Evolutionary conservation across 805 yeast species (phyloP).

Genomic region (Candida tallmaniae): DNA sequence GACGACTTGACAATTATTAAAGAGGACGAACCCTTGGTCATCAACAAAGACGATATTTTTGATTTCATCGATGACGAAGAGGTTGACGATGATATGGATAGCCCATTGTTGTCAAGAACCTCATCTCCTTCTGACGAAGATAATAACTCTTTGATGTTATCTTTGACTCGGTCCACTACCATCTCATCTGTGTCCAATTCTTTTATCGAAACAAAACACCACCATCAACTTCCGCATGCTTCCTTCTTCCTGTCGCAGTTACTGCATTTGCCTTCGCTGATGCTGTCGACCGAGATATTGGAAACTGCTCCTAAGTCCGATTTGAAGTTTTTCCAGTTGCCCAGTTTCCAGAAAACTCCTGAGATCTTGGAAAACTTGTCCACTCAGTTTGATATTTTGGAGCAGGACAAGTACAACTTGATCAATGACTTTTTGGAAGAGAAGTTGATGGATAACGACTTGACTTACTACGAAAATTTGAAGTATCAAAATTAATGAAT

Average conservation of each 20-base stretch:
- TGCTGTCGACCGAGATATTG: background rate
- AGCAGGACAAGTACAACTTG: slow-evolving; percentile 36
- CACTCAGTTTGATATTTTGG: slow-evolving; percentile 11
- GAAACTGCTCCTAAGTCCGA: slow-evolving; percentile 2
- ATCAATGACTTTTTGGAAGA: slow-evolving; percentile 39
- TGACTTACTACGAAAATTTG: slow-evolving; percentile 27
- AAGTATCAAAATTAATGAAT: slow-evolving; percentile 11
- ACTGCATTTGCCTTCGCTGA: background rate
- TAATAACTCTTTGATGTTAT: slow-evolving; percentile 32
- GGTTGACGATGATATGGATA: slow-evolving; percentile 14
- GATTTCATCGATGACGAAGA: slow-evolving; percentile 11
- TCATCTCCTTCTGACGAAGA: slow-evolving; percentile 32
- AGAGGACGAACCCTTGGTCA: slow-evolving; percentile 3
- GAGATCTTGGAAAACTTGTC: slow-evolving; percentile 2
- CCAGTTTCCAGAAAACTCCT: slow-evolving; percentile 12
- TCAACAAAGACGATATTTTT: slow-evolving; percentile 6
- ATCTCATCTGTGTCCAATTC: slow-evolving; percentile 25
- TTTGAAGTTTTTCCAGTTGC: slow-evolving; percentile 28
- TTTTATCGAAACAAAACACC: slow-evolving; percentile 7
- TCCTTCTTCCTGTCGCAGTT: slow-evolving; percentile 5
- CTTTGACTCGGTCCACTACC: slow-evolving; percentile 39
- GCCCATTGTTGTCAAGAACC: slow-evolving; percentile 32
- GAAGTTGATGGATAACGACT: slow-evolving; percentile 34
- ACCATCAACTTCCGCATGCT: slow-evolving; percentile 4
- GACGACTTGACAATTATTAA: slow-evolving; percentile 2